A percentile compares a stretch with the other conserved stretches of the same genome.
These are phyloP conservation scores for Ustilago vetiveriae DNA, from an alignment of 1,284 basidiomycete species.

Conservation along the genomic window DNA sequence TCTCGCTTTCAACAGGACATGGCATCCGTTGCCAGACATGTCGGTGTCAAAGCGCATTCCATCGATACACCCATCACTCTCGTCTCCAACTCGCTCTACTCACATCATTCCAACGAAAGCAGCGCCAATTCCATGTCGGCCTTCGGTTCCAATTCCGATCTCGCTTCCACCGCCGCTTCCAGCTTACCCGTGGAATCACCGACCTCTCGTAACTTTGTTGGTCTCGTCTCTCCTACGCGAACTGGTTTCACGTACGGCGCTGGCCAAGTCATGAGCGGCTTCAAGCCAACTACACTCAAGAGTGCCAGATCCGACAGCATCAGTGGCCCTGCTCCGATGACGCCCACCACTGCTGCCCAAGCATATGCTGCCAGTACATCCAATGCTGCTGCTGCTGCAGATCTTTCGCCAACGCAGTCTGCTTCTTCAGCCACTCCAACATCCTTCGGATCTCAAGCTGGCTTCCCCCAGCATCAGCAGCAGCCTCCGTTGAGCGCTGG, in stretches of 20 bases:
- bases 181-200: conserved; percentile 42
- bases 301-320: conserved; percentile 19
- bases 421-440: conserved; percentile 32
- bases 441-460: conserved; percentile 29
- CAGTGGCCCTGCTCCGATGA: conserved; percentile 30
- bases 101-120: conserved; percentile 27
- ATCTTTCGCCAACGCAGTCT: conserved; percentile 40
- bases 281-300: conserved; percentile 37
- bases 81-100: conserved; percentile 41
- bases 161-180: conserved; percentile 26
- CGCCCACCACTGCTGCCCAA: conserved; percentile 27
- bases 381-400: conserved; percentile 11
- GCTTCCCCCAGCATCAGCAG: conserved; percentile 18
- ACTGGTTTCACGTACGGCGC: conserved; percentile 35
- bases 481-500: conserved; percentile 21
- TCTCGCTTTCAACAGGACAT: conserved; percentile 58
- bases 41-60: conserved; percentile 50
- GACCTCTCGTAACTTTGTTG: conserved; percentile 33
- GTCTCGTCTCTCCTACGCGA: conserved; percentile 43
- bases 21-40: conserved; percentile 39
- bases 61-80: conserved; percentile 43
- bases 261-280: conserved; percentile 34
- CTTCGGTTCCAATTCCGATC: conserved; percentile 28
- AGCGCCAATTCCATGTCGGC: conserved; percentile 22
- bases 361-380: conserved; percentile 11